These are phyloP conservation scores for Polytrichum commune DNA, from an alignment of 225 moss, liverwort and hornwort genomes.

Conservation along the genomic window DNA sequence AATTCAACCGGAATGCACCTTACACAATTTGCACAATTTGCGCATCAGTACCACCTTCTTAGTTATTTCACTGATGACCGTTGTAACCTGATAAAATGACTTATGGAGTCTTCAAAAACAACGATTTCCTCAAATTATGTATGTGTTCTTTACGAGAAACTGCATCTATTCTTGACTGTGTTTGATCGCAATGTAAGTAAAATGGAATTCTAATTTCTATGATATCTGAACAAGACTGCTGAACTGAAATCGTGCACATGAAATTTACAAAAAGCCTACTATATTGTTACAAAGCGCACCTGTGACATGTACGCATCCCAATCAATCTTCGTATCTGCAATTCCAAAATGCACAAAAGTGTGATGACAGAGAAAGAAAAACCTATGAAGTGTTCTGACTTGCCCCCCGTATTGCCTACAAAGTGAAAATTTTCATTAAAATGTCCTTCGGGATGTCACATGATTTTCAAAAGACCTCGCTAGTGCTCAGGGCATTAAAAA, in stretches of 20 bases:
- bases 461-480: no score
- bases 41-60: not conserved
- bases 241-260: not conserved
- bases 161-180: no score
- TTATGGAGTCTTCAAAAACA: not conserved
- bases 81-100: not conserved
- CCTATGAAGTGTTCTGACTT: not conserved
- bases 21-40: not conserved
- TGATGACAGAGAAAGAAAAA: constrained; percentile 1
- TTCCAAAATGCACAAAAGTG: not conserved
- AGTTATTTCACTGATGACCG: not conserved
- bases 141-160: not conserved
- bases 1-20: not conserved
- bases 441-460: not conserved
- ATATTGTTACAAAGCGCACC: constrained; percentile 43
- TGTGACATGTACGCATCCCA: constrained; percentile 99
- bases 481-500: no score
- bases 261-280: no score
- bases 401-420: not conserved
- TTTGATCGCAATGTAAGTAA: no score
- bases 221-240: not conserved
- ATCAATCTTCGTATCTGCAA: constrained; percentile 94
- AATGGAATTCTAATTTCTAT: no score
- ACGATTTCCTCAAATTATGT: not conserved
- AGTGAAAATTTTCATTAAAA: not conserved